Percentiles rank a stretch among this genome's conserved stretches.
These are phyloP conservation scores for Cutaneotrichosporon curvatum DNA, from an alignment of 1,284 basidiomycete species.

Conservation along the genomic window DNA sequence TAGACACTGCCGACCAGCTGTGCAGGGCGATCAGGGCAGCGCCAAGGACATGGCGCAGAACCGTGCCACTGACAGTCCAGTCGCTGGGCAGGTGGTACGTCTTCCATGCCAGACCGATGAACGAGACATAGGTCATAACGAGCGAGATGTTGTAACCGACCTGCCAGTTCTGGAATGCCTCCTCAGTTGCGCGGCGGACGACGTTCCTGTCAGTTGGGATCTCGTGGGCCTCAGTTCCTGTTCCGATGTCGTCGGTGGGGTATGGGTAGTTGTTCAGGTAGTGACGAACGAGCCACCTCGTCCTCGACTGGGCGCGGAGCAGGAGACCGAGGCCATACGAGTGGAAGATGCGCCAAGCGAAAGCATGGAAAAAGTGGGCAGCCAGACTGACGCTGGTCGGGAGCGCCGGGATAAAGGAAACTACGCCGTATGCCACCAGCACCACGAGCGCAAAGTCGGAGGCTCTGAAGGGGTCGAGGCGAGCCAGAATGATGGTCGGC, in stretches of 20 bases:
- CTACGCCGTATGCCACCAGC: constrained; percentile 54
- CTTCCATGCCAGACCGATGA: constrained; percentile 74
- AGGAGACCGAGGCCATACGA: constrained; percentile 79
- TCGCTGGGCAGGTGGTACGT: constrained; percentile 71
- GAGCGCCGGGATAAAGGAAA: constrained; percentile 47
- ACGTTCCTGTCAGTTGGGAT: constrained; percentile 31
- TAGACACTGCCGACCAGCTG: constrained; percentile 82
- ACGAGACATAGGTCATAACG: constrained; percentile 89
- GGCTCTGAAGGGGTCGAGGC: constrained; percentile 73
- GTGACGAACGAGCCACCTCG: constrained; percentile 85
- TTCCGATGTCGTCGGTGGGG: constrained; percentile 41
- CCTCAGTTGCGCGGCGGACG: constrained; percentile 67
- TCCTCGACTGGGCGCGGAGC: constrained; percentile 73
- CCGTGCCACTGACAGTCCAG: constrained; percentile 83
- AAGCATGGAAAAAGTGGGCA: constrained; percentile 72
- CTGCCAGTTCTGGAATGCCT: constrained; percentile 95
- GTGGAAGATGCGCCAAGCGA: constrained; percentile 81
- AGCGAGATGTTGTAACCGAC: constrained; percentile 83
- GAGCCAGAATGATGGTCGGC: constrained; percentile 72
- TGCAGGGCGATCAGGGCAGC: constrained; percentile 78
- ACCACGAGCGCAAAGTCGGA: constrained; percentile 62
- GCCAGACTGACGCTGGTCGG: constrained; percentile 48
- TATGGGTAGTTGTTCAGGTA: constrained; percentile 90
- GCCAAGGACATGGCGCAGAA: constrained; percentile 81
- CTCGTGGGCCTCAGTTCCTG: constrained; percentile 56